Conservation (phyloP, 345 rosid species). For the Bretschneidera sinensis region DNA sequence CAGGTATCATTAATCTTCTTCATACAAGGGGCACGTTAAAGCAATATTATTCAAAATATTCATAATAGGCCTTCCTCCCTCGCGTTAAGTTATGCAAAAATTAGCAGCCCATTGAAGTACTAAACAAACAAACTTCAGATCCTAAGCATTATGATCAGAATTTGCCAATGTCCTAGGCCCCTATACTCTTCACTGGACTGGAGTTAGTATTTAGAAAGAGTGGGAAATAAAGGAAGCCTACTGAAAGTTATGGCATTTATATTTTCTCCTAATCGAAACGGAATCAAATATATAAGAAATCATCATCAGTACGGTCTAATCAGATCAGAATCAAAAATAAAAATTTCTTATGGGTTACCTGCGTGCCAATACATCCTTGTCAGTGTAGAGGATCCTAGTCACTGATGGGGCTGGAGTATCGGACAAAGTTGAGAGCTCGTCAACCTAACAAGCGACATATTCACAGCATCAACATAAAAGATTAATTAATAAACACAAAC, state of each 20-base stretch:
- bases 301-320: neutral
- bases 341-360: slow-evolving; percentile 32
- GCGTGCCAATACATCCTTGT: slow-evolving; percentile 77
- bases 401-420: slow-evolving; percentile 87
- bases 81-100: neutral
- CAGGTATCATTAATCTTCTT: too few species aligned
- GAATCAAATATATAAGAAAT: too few species aligned
- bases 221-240: too few species aligned
- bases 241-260: too few species aligned
- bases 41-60: neutral
- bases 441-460: slow-evolving; percentile 45
- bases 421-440: slow-evolving; percentile 76
- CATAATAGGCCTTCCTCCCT: neutral
- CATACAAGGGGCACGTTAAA: neutral
- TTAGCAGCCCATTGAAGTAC: neutral
- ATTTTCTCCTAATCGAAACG: too few species aligned
- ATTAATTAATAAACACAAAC: neutral
- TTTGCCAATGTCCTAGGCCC: too few species aligned
- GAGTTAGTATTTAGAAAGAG: too few species aligned
- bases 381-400: slow-evolving; percentile 75
- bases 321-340: neutral
- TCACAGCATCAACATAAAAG: neutral
- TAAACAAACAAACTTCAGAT: neutral
- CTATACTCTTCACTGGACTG: too few species aligned
- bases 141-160: too few species aligned